These are phyloP conservation scores for Phytophthora europaea DNA, from an alignment of 352 stramenopile species.

Conservation along the genomic window DNA sequence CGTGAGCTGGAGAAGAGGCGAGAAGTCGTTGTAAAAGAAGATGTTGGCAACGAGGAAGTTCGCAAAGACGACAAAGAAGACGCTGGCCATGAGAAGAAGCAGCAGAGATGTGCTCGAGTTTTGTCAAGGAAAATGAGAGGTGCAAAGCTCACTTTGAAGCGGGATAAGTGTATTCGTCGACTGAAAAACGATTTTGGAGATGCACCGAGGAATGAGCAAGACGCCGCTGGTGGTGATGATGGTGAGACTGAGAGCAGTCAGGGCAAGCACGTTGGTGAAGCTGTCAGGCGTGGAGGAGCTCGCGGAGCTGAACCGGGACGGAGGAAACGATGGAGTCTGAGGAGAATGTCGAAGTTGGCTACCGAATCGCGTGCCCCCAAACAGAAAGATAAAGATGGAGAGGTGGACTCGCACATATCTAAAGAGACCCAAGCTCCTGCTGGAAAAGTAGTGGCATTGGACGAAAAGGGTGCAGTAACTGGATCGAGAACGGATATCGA, in stretches of 20 bases:
- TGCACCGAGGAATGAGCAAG: background rate
- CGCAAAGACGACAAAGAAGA: background rate
- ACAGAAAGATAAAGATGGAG: background rate
- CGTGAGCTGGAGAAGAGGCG: conserved; percentile 14
- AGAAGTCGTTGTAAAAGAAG: background rate
- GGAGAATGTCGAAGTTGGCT: background rate
- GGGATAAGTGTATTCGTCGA: conserved; percentile 6
- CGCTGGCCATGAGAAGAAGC: background rate
- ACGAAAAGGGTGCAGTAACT: background rate
- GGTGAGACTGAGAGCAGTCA: background rate
- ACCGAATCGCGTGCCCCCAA: background rate
- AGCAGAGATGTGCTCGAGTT: background rate
- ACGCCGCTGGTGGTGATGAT: background rate
- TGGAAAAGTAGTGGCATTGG: background rate
- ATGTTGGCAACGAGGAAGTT: background rate
- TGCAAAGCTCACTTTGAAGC: background rate
- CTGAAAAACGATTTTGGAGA: conserved; percentile 10
- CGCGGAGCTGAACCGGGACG: background rate
- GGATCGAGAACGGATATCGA: background rate
- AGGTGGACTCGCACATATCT: background rate
- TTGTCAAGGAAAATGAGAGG: background rate
- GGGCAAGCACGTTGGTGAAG: background rate
- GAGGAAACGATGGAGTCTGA: conserved; percentile 19
- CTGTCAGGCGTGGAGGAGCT: background rate
- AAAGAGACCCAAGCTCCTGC: background rate